A percentile compares a stretch with the other conserved stretches of the same genome.
These are phyloP conservation scores for Styphnolobium japonicum DNA, from an alignment of 306 rosid genomes.

Conservation along the genomic window DNA sequence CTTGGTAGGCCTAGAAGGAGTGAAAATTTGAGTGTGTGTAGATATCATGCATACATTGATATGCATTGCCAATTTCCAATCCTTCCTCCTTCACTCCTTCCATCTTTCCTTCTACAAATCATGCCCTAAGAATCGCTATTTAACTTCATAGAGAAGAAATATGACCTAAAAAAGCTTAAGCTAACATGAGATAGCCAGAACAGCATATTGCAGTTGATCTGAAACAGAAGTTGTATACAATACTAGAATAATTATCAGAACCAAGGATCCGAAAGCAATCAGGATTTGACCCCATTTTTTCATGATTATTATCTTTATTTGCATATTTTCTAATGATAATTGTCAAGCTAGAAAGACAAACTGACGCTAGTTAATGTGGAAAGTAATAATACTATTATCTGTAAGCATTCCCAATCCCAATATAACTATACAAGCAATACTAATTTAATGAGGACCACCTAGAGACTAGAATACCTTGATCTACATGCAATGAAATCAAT, in stretches of 20 bases:
- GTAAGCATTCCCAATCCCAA: not conserved
- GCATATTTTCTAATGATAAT: constrained; percentile 1
- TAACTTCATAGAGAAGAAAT: no score
- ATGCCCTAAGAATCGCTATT: no score
- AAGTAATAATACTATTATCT: not conserved
- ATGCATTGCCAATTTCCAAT: no score
- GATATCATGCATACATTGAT: no score
- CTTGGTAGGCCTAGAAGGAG: not conserved
- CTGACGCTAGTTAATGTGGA: not conserved
- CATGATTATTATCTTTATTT: not conserved
- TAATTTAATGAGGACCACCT: not conserved
- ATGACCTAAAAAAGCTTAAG: not conserved
- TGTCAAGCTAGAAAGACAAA: constrained; percentile 9
- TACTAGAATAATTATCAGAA: not conserved
- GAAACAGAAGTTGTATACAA: not conserved
- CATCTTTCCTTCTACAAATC: no score
- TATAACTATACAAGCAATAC: not conserved
- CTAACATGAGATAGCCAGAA: not conserved
- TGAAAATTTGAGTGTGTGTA: not conserved
- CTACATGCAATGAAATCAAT: not conserved
- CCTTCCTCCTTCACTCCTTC: no score
- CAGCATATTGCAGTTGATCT: not conserved
- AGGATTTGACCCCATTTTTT: constrained; percentile 5
- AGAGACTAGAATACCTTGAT: not conserved
- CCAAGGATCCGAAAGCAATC: not conserved